phyloP scores from a whole-genome alignment of 805 yeast species.

The Ogataea corticis region DNA sequence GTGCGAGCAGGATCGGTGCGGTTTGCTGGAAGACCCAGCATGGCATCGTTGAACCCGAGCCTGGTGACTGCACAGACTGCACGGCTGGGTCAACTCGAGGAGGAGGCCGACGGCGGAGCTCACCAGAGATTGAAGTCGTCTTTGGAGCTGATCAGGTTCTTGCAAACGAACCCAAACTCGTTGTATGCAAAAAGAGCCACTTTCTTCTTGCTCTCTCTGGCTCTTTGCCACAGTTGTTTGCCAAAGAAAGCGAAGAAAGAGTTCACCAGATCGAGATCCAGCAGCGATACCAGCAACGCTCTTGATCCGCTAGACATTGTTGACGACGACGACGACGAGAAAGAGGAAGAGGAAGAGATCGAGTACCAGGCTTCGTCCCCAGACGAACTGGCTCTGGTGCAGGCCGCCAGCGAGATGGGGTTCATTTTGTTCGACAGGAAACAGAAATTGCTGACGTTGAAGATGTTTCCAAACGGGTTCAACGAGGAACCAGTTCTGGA shows the following conservation, averaged over 20 bases:
- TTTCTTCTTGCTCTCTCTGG: constrained; percentile 77
- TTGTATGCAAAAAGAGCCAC: constrained; percentile 70
- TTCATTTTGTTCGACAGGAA: constrained; percentile 75
- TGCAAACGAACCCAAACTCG: constrained; percentile 72
- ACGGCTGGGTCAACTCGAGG: constrained; percentile 41
- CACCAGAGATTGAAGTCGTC: constrained; percentile 51
- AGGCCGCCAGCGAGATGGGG: constrained; percentile 95
- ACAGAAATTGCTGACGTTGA: constrained; percentile 58
- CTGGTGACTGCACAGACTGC: constrained; percentile 38
- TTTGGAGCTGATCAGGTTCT: constrained; percentile 61
- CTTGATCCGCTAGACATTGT: constrained; percentile 3
- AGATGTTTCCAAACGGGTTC: constrained; percentile 83
- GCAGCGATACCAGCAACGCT: constrained; percentile 5
- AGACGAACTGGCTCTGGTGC: constrained; percentile 89
- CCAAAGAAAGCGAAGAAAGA: constrained; percentile 52
- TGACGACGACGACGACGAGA: constrained; percentile 17
- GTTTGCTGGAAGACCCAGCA: constrained; percentile 56
- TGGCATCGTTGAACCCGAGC: constrained; percentile 42
- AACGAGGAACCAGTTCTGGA: constrained; percentile 64
- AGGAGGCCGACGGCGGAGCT: constrained; percentile 1
- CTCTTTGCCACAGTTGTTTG: constrained; percentile 87
- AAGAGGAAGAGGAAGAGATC: constrained; percentile 47
- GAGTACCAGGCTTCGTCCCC: constrained; percentile 95
- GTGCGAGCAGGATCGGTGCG: constrained; percentile 20
- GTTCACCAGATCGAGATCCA: constrained; percentile 26